Evolutionary conservation across 306 rosid species (phyloP).

Genomic region (Arachis stenosperma): DNA sequence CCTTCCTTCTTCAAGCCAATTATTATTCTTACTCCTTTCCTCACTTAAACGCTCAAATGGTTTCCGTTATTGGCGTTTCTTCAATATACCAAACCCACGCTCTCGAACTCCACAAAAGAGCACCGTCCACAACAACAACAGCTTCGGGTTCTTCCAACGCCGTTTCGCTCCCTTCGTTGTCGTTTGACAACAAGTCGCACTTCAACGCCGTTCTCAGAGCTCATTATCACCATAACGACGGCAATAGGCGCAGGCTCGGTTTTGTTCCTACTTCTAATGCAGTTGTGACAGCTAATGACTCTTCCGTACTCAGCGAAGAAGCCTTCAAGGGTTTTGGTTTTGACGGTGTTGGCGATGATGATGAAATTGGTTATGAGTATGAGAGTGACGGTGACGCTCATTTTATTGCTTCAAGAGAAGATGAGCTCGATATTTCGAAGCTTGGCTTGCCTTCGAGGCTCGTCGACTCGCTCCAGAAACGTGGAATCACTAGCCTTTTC

Average conservation of each 20-base stretch:
- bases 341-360: constrained; percentile 28
- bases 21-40: no score
- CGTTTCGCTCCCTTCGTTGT: constrained; percentile 41
- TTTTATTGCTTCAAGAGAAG: constrained; percentile 26
- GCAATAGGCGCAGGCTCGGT: constrained; percentile 25
- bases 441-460: constrained; percentile 64
- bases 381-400: constrained; percentile 34
- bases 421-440: constrained; percentile 74
- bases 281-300: constrained; percentile 67
- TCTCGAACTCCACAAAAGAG: constrained; percentile 46
- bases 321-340: constrained; percentile 60
- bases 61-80: constrained; percentile 57
- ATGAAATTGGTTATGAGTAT: constrained; percentile 35
- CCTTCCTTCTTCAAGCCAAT: no score
- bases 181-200: constrained; percentile 45
- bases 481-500: constrained; percentile 82
- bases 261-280: constrained; percentile 50
- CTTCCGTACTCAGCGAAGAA: constrained; percentile 69
- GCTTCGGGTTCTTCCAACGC: constrained; percentile 13
- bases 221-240: background rate
- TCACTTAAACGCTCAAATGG: constrained; percentile 40
- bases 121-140: constrained; percentile 14
- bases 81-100: constrained; percentile 54
- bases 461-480: constrained; percentile 55
- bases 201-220: constrained; percentile 46